phyloP scores from a whole-genome alignment of 2,329 filamentous ascomycete species.

The Arthrobotrys sinensis region DNA sequence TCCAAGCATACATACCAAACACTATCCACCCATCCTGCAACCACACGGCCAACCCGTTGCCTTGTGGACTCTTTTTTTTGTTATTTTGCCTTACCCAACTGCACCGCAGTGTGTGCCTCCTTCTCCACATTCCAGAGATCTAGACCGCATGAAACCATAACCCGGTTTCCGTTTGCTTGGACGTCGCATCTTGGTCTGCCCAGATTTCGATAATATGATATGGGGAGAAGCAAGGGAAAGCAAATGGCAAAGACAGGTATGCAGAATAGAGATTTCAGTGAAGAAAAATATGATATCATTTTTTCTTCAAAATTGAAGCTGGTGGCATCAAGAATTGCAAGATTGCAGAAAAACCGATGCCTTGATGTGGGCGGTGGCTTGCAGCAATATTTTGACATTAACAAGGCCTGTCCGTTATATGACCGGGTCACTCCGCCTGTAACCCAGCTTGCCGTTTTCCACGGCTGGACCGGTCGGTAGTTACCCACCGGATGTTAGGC shows the following conservation, averaged over 20 bases:
- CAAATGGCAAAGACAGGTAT: constrained; percentile 7
- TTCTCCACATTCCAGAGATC: constrained; percentile 58
- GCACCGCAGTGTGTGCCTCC: constrained; percentile 6
- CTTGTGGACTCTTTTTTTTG: constrained; percentile 11
- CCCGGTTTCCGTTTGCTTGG: constrained; percentile 31
- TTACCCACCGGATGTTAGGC: constrained; percentile 1
- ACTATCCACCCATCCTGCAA: constrained; percentile 19
- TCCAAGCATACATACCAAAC: constrained; percentile 28
- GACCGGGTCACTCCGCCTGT: constrained; percentile 9
- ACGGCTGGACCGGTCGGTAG: background rate
- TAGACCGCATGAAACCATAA: constrained; percentile 48
- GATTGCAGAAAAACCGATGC: constrained; percentile 7
- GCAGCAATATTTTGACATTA: constrained; percentile 2
- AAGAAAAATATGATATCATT: constrained; percentile 43
- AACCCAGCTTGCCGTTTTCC: background rate
- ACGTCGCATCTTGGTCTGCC: constrained; percentile 16
- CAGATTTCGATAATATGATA: constrained; percentile 26
- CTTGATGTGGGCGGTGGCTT: constrained; percentile 11
- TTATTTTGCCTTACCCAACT: background rate
- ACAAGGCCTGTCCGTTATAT: constrained; percentile 9
- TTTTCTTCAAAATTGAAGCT: constrained; percentile 6
- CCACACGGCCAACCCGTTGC: constrained; percentile 21
- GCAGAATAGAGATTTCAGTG: background rate
- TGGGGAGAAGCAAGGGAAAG: constrained; percentile 11
- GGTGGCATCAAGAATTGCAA: background rate